These are phyloP conservation scores for Boletus fagicola DNA, from an alignment of 768 basidiomycete species.

Conservation along the genomic window DNA sequence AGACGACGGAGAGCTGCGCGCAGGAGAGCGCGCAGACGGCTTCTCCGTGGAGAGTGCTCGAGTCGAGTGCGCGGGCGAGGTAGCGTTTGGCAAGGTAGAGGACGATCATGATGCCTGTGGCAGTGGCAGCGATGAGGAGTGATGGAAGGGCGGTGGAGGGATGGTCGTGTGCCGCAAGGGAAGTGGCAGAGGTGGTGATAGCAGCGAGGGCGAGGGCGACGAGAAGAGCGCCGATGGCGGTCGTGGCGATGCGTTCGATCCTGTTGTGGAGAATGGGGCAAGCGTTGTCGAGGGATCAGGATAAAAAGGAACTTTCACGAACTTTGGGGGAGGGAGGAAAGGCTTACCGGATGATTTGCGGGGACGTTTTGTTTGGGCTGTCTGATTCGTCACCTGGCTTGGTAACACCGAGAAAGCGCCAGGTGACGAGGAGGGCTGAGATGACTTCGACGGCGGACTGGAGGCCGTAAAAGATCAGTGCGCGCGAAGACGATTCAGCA, in stretches of 20 bases:
- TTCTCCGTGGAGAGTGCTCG: conserved; percentile 43
- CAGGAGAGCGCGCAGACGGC: conserved; percentile 45
- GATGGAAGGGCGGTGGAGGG: conserved; percentile 40
- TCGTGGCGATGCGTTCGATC: conserved; percentile 38
- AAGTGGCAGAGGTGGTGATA: conserved; percentile 33
- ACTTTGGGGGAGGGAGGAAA: too few species aligned
- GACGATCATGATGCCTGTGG: conserved; percentile 37
- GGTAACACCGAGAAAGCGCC: conserved; percentile 38
- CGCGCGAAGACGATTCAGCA: conserved; percentile 41
- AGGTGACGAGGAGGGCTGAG: conserved; percentile 43
- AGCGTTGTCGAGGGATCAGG: neutral
- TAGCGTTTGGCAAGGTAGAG: conserved; percentile 46
- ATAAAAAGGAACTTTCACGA: too few species aligned
- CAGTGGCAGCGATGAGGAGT: conserved; percentile 42
- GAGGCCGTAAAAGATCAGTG: conserved; percentile 47
- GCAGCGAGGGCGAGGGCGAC: conserved; percentile 39
- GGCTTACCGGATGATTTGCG: conserved; percentile 14
- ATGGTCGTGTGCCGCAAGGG: conserved; percentile 34
- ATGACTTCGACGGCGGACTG: conserved; percentile 48
- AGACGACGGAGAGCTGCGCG: conserved; percentile 40
- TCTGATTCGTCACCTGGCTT: conserved; percentile 37
- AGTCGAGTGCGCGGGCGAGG: conserved; percentile 42
- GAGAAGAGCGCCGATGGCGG: conserved; percentile 37
- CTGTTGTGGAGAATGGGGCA: conserved; percentile 12
- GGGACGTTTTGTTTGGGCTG: neutral